phyloP scores from a whole-genome alignment of 345 rosid species.

The Capsella bursapastoris region DNA sequence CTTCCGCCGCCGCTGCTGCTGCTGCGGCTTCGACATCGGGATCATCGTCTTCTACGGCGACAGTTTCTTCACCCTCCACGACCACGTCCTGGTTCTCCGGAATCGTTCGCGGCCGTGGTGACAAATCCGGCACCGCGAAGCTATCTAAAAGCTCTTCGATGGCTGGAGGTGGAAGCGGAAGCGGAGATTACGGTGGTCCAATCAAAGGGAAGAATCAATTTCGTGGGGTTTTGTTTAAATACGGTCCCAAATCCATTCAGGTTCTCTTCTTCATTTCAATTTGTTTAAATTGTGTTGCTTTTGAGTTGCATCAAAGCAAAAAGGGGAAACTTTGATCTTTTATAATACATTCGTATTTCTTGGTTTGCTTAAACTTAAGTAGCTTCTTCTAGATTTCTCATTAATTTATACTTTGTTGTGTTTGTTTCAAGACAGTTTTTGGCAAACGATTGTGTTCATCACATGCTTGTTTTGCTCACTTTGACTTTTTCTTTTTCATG shows the following conservation, averaged over 20 bases:
- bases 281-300: slow-evolving; percentile 25
- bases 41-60: slow-evolving; percentile 37
- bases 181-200: slow-evolving; percentile 55
- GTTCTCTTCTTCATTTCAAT: slow-evolving; percentile 45
- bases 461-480: slow-evolving; percentile 3
- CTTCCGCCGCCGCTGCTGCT: slow-evolving; percentile 32
- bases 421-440: slow-evolving; percentile 1
- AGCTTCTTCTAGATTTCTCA: not conserved
- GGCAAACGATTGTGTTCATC: slow-evolving; percentile 33
- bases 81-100: slow-evolving; percentile 73
- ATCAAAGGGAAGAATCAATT: slow-evolving; percentile 89
- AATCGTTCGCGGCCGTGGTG: slow-evolving; percentile 71
- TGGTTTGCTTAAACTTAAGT: slow-evolving; percentile 3
- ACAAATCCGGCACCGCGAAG: slow-evolving; percentile 48
- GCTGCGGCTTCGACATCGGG: slow-evolving; percentile 35
- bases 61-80: slow-evolving; percentile 38
- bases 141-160: slow-evolving; percentile 46
- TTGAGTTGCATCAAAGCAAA: slow-evolving; percentile 29
- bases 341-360: not conserved
- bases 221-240: slow-evolving; percentile 88
- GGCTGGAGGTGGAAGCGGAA: slow-evolving; percentile 37
- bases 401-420: not conserved
- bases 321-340: too few relatives aligned
- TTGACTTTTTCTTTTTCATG: slow-evolving; percentile 11
- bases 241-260: slow-evolving; percentile 88